Conservation (phyloP, 331 rosid species). For the Rosa hybrid region DNA sequence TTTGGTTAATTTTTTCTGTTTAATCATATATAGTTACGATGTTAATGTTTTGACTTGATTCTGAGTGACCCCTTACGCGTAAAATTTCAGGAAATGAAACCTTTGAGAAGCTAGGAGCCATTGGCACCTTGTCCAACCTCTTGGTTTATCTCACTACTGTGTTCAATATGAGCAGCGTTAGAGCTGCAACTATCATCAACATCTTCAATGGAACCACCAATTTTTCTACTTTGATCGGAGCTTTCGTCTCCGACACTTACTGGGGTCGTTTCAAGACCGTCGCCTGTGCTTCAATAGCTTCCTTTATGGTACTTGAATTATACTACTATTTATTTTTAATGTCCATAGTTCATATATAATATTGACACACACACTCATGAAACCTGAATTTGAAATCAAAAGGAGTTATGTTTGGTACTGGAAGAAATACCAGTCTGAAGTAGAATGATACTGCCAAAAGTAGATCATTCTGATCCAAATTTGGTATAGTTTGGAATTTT, state of each 20-base stretch:
- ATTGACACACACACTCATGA: neutral
- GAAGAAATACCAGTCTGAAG: neutral
- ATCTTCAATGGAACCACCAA: conserved; percentile 71
- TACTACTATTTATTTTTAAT: neutral
- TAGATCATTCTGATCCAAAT: neutral
- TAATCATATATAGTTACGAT: neutral
- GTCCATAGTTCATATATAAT: neutral
- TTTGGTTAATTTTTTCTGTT: neutral
- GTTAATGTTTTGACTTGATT: neutral
- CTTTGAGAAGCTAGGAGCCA: conserved; percentile 88
- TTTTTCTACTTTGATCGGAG: conserved; percentile 74
- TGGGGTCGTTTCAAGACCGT: conserved; percentile 84
- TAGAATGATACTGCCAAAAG: neutral
- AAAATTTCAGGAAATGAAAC: conserved; percentile 77
- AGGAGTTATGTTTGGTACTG: neutral
- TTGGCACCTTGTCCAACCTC: conserved; percentile 76
- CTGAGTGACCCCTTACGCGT: neutral
- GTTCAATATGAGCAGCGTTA: conserved; percentile 62
- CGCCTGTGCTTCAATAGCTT: conserved; percentile 59
- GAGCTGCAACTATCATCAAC: conserved; percentile 66
- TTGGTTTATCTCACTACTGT: conserved; percentile 69
- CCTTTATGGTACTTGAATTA: conserved; percentile 57
- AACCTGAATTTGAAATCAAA: neutral
- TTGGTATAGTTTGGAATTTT: neutral
- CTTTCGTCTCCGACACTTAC: conserved; percentile 73